These are phyloP conservation scores for Torulaspora microellipsoides DNA, from an alignment of 805 yeast species.

Conservation along the genomic window DNA sequence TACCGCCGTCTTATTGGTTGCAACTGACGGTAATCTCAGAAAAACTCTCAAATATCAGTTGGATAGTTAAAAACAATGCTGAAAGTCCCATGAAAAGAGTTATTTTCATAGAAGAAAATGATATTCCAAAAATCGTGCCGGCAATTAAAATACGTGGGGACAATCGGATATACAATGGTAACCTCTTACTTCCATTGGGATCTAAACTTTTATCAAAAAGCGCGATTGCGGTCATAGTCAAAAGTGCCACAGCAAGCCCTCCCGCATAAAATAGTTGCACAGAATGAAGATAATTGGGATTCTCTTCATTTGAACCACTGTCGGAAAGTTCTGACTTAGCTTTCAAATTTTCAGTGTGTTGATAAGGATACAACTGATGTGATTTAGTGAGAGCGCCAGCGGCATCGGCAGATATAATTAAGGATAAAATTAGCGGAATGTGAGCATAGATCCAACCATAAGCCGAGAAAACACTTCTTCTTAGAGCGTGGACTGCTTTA, in stretches of 20 bases:
- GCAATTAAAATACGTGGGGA: not conserved
- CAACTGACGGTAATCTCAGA: not conserved
- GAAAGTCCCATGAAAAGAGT: not conserved
- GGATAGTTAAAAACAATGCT: not conserved
- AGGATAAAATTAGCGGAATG: slow-evolving; percentile 3
- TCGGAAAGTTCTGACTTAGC: not conserved
- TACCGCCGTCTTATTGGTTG: no score
- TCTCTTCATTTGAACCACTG: not conserved
- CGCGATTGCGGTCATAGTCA: not conserved
- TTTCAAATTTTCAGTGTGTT: no score
- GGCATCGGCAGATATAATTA: slow-evolving; percentile 10
- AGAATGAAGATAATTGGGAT: not conserved
- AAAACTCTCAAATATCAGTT: not conserved
- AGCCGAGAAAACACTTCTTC: not conserved
- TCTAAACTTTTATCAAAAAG: not conserved
- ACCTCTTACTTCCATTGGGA: not conserved
- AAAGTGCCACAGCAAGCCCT: not conserved
- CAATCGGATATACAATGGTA: not conserved
- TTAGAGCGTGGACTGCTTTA: not conserved
- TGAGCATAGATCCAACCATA: slow-evolving; percentile 4
- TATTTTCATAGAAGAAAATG: not conserved
- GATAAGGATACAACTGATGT: not conserved
- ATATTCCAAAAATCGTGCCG: not conserved
- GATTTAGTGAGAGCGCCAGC: slow-evolving; percentile 6
- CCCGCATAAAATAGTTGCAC: not conserved